Evolutionary conservation across 495 filamentous ascomycete species (phyloP), one percentile per base, ranked within the genome.

Genomic region (Emericellopsis terricola): DNA sequence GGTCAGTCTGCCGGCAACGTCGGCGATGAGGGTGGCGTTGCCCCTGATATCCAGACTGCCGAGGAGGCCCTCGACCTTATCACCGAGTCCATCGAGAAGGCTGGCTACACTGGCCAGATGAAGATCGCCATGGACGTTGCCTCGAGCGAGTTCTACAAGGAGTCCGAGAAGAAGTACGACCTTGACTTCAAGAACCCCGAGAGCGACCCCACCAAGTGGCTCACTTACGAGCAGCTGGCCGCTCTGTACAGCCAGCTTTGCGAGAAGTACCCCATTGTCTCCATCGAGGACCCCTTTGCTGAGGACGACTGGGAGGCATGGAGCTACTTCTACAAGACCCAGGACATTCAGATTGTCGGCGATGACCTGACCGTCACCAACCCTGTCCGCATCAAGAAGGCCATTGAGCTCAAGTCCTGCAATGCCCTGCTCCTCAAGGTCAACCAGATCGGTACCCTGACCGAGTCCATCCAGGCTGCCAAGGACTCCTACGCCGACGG

Each of bases 321-420:
- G 91, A 86, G 80, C 76, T 92, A 99, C 80, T 99, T 96, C 76
- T 94, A 78, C 81, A 94, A 94, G 76, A 87, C 81, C 51, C 81
- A 81, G 46, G 76, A 94, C 64, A 86, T 87, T 73, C 91, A 99
- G 71, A 85, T 99, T 55, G 91, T 99, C 42, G 91, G 77, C 65
- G 91, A 79, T 46, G 74, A 79, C 44, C 57, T 89, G 57, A 89
- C 81, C 29, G 91, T 99, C 62, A 99, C 91, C 60, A 99, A 99
- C 75, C 91, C 91, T 34, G 65, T 79, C 41, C 84, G 86, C 54
- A 99, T 99, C 71, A 96, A 96, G 81, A 94, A 93, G 71, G 78
- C 91, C 50, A 94, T 99, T 45, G 89, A 94, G 56, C 77, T 86
- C 51, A 96, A 99, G 81, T 81, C 87, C 47, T 86, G 83, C 71